Conservation (phyloP, 495 filamentous ascomycete species). For the Penicillium cinerascens region DNA sequence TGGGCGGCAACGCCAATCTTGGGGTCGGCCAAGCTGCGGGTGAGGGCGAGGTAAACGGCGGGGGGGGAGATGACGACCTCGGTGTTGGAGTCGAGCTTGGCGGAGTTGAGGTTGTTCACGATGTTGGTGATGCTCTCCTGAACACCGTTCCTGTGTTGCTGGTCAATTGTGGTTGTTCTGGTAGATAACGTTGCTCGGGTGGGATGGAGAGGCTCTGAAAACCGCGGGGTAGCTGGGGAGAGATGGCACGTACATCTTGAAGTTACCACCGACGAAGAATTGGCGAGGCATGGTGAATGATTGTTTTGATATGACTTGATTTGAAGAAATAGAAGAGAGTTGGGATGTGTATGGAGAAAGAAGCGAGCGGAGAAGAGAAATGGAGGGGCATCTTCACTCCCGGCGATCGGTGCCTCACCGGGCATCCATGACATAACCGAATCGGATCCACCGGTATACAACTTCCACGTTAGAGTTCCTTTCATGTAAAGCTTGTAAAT, state of each 20-base stretch:
- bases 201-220: constrained; percentile 21
- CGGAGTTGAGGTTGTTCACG: constrained; percentile 78
- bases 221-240: constrained; percentile 13
- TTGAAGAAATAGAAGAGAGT: constrained; percentile 11
- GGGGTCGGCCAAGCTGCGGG: constrained; percentile 64
- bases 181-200: neutral
- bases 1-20: constrained; percentile 83
- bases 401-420: constrained; percentile 10
- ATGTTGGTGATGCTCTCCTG: constrained; percentile 81
- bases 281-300: constrained; percentile 73
- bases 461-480: neutral
- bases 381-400: constrained; percentile 23
- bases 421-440: constrained; percentile 16
- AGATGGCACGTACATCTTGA: constrained; percentile 76
- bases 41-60: constrained; percentile 82
- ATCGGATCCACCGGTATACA: neutral
- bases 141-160: constrained; percentile 75
- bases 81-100: constrained; percentile 48
- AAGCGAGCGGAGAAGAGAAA: constrained; percentile 14
- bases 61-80: constrained; percentile 95
- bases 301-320: constrained; percentile 3
- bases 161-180: constrained; percentile 12
- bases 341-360: constrained; percentile 2
- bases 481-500: neutral
- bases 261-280: constrained; percentile 99